These are phyloP conservation scores for Aleurites moluccanus DNA, from an alignment of 441 rosid species.

Conservation along the genomic window DNA sequence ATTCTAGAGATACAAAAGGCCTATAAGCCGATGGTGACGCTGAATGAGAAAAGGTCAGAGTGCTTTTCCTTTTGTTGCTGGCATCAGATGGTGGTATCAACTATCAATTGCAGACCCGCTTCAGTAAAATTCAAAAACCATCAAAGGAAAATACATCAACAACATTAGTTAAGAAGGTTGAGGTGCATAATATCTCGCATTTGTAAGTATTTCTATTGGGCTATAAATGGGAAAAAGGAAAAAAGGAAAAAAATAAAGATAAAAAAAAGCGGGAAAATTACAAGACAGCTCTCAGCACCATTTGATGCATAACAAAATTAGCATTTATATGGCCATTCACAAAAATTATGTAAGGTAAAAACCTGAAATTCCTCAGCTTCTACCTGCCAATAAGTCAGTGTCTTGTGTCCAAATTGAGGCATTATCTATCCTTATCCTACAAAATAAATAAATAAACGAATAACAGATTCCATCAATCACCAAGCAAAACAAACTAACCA, in stretches of 20 bases:
- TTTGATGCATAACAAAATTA: slow-evolving; percentile 41
- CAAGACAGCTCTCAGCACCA: slow-evolving; percentile 39
- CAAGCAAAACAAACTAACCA: not conserved
- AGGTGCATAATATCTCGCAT: slow-evolving; percentile 29
- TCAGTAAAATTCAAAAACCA: slow-evolving; percentile 9
- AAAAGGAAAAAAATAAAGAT: not conserved
- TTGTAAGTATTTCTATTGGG: slow-evolving; percentile 43
- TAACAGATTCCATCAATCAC: slow-evolving; percentile 2
- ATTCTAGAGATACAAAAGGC: not conserved
- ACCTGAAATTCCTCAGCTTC: slow-evolving; percentile 45
- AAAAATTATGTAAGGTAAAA: slow-evolving; percentile 30
- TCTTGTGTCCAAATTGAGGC: slow-evolving; percentile 26
- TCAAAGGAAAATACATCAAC: slow-evolving; percentile 23
- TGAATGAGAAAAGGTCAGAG: not conserved
- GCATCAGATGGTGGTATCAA: slow-evolving; percentile 7
- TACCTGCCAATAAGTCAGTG: slow-evolving; percentile 16
- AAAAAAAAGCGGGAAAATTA: slow-evolving; percentile 23
- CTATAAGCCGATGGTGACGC: slow-evolving; percentile 17
- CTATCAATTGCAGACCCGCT: slow-evolving; percentile 22
- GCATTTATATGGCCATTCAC: slow-evolving; percentile 35
- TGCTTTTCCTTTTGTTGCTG: slow-evolving; percentile 20
- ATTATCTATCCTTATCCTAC: slow-evolving; percentile 56
- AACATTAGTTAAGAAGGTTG: slow-evolving; percentile 26
- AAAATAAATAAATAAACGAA: slow-evolving; percentile 18
- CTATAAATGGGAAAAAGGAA: too few species aligned